Base-by-base conservation (phyloP, 2,329 filamentous ascomycete genomes). In the Fusarium sp. region DNA sequence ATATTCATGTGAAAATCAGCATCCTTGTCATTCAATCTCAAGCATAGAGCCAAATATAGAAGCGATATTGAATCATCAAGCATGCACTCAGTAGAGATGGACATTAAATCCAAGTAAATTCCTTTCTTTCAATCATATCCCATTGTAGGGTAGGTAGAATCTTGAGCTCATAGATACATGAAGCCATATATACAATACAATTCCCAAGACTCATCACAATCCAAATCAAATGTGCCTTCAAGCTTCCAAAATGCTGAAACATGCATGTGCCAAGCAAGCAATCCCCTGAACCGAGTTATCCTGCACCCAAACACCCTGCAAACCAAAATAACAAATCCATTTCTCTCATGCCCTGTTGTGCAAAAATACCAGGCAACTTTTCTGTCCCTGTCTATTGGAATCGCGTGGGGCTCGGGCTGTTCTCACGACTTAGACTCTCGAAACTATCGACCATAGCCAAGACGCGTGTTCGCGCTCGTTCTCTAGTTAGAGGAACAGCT, bases 361-460 rank as follows among this genome's bases (percentile, higher is more conserved):
- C 31, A 60, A 36, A 13, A 53, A 31, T 15, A 9, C n/a, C 18
- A n/a, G 17, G 21, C 35, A 29, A 29, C 18, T 37, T 35, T 62
- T 47, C 39, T 42, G 11, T n/a, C 25, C 41, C 11, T 1, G 1
- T 18, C 37, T 49, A 70, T 23, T 48, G 47, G 39, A 58, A 63
- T 17, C 69, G 60, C 53, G 63, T 73, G 21, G 82, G 77, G 60
- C 83, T 86, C 6, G 82, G 77, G 56, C 83, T 86, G 10, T 69
- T 74, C 23, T 80, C 79, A 40, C 80, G 77, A 63, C 81, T 85
- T 53, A 76, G 74, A 33, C 75, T 80, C 79, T 88, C 86, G 60
- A 88, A 80, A 59, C 77, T 82, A 70, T 88, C 81, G 37, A 88
- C 85, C 84, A 88, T 87, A 43, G 81, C 80, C 45, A 86, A 73